These are phyloP conservation scores for Chenopodium berlandieri DNA, from an alignment of 148 eudicot genomes.

Conservation along the genomic window DNA sequence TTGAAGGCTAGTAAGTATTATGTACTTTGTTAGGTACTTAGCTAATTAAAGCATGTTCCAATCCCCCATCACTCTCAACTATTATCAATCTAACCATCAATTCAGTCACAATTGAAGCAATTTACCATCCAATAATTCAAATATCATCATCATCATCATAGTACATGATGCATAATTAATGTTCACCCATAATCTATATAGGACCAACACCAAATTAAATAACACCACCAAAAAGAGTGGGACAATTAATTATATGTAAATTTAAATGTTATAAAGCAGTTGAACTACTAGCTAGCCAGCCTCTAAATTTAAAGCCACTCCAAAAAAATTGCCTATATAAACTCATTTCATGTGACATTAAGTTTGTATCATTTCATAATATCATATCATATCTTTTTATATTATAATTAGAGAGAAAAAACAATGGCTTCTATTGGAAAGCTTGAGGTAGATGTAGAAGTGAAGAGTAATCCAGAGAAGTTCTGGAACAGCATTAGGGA, in stretches of 20 bases:
- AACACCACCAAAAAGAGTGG: conserved; percentile 7
- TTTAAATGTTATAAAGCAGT: conserved; percentile 14
- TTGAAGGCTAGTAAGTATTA: neutral
- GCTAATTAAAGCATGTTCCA: neutral
- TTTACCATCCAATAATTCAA: neutral
- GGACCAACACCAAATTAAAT: neutral
- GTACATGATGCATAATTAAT: neutral
- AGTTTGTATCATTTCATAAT: neutral
- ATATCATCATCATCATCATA: neutral
- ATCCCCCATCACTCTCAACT: neutral
- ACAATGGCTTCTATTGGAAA: conserved; percentile 40
- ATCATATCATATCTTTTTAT: no score
- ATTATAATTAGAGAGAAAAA: no score
- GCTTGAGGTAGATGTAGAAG: conserved; percentile 76
- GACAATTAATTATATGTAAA: conserved; percentile 9
- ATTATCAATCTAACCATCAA: neutral
- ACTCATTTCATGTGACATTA: neutral
- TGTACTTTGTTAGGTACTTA: conserved; percentile 1
- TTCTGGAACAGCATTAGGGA: conserved; percentile 61
- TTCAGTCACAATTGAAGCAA: neutral
- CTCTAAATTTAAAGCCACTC: conserved; percentile 5
- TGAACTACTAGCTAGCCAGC: conserved; percentile 21
- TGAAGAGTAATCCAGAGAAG: conserved; percentile 53
- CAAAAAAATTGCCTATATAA: conserved; percentile 12
- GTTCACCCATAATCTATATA: neutral